These are phyloP conservation scores for Fraxinus albicans DNA, from an alignment of 305 asterid genomes.

Conservation along the genomic window DNA sequence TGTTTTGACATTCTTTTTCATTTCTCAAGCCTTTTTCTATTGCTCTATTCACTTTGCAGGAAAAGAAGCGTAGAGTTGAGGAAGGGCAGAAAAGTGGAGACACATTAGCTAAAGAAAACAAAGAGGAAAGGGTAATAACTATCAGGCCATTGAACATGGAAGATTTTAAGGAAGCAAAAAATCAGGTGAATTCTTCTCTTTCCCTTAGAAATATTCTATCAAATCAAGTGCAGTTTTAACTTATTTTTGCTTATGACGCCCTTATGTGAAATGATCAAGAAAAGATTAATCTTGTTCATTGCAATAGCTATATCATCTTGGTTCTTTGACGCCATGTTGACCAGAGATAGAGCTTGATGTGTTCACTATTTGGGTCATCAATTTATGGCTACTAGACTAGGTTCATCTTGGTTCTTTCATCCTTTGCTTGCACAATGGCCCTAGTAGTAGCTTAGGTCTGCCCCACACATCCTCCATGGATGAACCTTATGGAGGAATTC, in stretches of 20 bases:
- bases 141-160: constrained; percentile 71
- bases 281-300: neutral
- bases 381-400: neutral
- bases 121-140: constrained; percentile 52
- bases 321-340: neutral
- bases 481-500: neutral
- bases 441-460: neutral
- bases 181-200: constrained; percentile 45
- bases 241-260: neutral
- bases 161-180: constrained; percentile 72
- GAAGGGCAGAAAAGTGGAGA: constrained; percentile 28
- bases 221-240: neutral
- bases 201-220: neutral
- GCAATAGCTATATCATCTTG: neutral
- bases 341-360: neutral
- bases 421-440: neutral
- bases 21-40: constrained; percentile 2
- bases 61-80: constrained; percentile 45
- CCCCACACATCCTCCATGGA: neutral
- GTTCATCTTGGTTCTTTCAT: neutral
- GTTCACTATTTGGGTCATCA: neutral
- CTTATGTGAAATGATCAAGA: neutral
- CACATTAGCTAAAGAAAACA: constrained; percentile 22
- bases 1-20: neutral
- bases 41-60: constrained; percentile 32